A percentile compares a stretch with the other conserved stretches of the same genome.
Conservation (phyloP, 108 stramenopile genomes). For the Epithemia pelagica region DNA sequence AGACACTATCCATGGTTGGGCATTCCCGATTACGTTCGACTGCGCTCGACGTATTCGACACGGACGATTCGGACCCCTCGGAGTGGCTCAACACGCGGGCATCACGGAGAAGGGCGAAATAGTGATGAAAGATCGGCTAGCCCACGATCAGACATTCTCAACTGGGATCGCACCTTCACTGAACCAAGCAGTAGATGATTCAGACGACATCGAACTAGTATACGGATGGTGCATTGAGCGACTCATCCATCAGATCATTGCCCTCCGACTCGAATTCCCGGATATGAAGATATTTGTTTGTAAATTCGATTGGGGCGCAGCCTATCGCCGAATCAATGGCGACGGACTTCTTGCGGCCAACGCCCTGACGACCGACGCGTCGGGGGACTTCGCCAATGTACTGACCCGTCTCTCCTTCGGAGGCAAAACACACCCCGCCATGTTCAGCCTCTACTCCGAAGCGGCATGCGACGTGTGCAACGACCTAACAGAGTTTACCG, state of each 20-base stretch:
- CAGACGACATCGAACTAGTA: not conserved
- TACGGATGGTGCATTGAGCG: not conserved
- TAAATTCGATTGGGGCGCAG: slow-evolving; percentile 4
- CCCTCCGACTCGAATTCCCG: not conserved
- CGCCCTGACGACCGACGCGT: not conserved
- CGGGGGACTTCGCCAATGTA: not conserved
- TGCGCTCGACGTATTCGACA: not conserved
- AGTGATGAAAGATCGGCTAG: not conserved
- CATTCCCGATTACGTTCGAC: not conserved
- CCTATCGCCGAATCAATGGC: not conserved
- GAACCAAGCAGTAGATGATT: not conserved
- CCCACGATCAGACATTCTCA: not conserved
- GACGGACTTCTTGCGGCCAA: not conserved
- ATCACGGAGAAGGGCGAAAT: not conserved
- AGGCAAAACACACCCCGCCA: not conserved
- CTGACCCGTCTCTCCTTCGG: not conserved
- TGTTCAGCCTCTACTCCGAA: not conserved
- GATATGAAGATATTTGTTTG: not conserved
- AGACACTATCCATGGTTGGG: not conserved
- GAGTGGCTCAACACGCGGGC: not conserved
- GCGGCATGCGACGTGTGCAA: not conserved
- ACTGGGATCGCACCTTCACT: not conserved
- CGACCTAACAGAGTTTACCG: not conserved
- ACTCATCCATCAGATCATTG: not conserved
- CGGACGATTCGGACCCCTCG: not conserved